These are phyloP conservation scores for Chloropicon primus DNA, from an alignment of 139 green algal genomes.

Conservation along the genomic window DNA sequence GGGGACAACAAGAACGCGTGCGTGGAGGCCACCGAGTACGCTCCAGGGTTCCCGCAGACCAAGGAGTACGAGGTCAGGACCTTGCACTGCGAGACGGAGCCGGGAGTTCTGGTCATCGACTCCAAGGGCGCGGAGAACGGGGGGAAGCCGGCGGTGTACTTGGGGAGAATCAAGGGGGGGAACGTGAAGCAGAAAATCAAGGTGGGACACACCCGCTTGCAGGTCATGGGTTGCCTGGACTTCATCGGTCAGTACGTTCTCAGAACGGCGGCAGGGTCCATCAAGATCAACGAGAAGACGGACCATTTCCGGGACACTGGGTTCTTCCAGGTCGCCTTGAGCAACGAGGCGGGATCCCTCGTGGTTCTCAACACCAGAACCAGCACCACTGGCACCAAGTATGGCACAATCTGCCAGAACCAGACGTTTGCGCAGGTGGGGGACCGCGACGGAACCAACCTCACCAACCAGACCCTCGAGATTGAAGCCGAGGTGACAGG, in stretches of 20 bases:
- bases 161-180: conserved; percentile 2
- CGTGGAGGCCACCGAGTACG: background rate
- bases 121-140: conserved; percentile 8
- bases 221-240: background rate
- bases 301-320: background rate
- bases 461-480: background rate
- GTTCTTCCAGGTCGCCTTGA: background rate
- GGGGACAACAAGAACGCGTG: background rate
- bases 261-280: background rate
- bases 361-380: background rate
- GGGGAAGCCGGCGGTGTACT: conserved; percentile 1
- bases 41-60: background rate
- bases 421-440: background rate
- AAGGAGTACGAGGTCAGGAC: background rate
- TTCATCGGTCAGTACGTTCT: background rate
- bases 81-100: conserved; percentile 1
- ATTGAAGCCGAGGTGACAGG: background rate
- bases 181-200: conserved; percentile 10
- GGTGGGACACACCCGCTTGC: conserved; percentile 1
- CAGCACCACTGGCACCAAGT: background rate
- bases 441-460: background rate
- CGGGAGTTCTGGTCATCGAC: conserved; percentile 6
- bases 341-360: background rate
- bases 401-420: background rate
- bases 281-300: background rate